phyloP scores from a whole-genome alignment of 176 grass and related monocot genomes.

The Carex pumila region DNA sequence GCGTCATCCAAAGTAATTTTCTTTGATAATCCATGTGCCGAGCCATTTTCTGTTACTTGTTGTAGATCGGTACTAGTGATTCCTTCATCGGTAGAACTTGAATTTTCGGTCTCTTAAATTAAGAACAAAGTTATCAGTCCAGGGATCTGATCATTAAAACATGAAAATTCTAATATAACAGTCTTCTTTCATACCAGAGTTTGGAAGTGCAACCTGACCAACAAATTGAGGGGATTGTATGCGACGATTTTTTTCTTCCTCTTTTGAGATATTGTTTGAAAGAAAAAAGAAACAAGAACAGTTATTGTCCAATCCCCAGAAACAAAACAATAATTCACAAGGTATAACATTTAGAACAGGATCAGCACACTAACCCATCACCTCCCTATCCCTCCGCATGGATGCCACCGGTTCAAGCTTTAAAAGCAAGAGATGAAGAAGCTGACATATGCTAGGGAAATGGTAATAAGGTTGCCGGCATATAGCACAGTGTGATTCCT shows the following conservation, averaged over 20 bases:
- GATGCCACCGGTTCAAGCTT: slow-evolving; percentile 77
- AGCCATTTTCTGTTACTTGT: slow-evolving; percentile 8
- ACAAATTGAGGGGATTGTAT: slow-evolving; percentile 56
- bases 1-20: slow-evolving; percentile 55
- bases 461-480: slow-evolving; percentile 71
- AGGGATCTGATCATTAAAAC: neutral
- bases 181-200: slow-evolving; percentile 38
- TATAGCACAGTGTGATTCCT: slow-evolving; percentile 53
- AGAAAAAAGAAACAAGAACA: neutral
- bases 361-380: slow-evolving; percentile 48
- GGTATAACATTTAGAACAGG: neutral
- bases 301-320: neutral
- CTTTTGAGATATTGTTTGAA: slow-evolving; percentile 27
- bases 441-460: slow-evolving; percentile 76
- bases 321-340: slow-evolving; percentile 21
- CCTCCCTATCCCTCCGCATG: slow-evolving; percentile 66
- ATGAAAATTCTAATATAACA: neutral
- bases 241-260: slow-evolving; percentile 41
- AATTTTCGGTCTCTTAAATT: neutral
- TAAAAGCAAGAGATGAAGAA: slow-evolving; percentile 71
- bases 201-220: slow-evolving; percentile 12
- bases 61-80: neutral
- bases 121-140: neutral
- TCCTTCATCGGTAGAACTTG: neutral
- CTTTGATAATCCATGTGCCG: slow-evolving; percentile 14